Evolutionary conservation across 805 yeast genomes (phyloP).

Genomic region (Groenewaldozyma tartarivorans): DNA sequence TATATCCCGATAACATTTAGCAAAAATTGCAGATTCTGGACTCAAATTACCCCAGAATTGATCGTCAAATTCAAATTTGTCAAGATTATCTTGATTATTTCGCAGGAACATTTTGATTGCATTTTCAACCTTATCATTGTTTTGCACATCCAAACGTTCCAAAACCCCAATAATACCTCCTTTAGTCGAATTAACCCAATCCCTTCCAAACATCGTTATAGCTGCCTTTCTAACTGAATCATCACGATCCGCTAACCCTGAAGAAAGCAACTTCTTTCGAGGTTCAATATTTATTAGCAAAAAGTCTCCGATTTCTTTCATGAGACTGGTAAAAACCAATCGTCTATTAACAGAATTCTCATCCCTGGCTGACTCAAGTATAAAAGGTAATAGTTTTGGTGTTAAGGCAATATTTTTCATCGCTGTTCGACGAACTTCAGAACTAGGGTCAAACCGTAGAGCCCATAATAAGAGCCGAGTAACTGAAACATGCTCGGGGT

Average conservation of each 20-base stretch:
- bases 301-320: constrained; percentile 60
- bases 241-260: constrained; percentile 90
- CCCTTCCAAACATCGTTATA: constrained; percentile 50
- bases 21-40: constrained; percentile 64
- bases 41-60: constrained; percentile 62
- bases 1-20: constrained; percentile 55
- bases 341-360: constrained; percentile 61
- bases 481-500: constrained; percentile 23
- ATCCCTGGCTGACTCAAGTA: constrained; percentile 80
- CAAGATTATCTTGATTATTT: constrained; percentile 51
- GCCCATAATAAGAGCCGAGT: constrained; percentile 38
- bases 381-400: constrained; percentile 37
- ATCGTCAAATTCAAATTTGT: constrained; percentile 50
- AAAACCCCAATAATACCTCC: constrained; percentile 65
- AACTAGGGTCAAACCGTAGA: constrained; percentile 68
- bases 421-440: constrained; percentile 86
- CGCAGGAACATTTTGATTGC: constrained; percentile 60
- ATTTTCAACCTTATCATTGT: constrained; percentile 53
- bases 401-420: constrained; percentile 58
- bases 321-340: constrained; percentile 55
- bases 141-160: constrained; percentile 61
- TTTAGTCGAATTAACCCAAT: constrained; percentile 63
- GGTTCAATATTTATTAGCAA: constrained; percentile 42
- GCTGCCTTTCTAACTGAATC: constrained; percentile 65
- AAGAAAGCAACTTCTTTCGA: constrained; percentile 58